Evolutionary conservation across 164 flowering plant species (phyloP), one percentile per base, ranked within the genome.

Genomic region (Santalum album): DNA sequence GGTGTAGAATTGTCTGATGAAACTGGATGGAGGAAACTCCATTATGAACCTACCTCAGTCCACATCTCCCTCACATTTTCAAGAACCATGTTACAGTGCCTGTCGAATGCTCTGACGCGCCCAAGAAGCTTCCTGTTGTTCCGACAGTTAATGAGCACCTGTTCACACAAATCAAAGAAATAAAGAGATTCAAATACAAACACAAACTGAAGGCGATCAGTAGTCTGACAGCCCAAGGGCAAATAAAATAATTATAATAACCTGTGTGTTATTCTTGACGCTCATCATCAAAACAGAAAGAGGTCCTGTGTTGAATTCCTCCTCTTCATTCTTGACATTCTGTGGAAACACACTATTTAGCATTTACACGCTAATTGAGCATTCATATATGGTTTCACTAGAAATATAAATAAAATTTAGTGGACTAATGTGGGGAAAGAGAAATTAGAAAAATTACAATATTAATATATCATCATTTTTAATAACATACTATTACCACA

Each of bases 21-120:
- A 32, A 32, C 10, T 32, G 36, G 10, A 32, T 32, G 36, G 0
- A 12, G n/a, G n/a, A n/a, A n/a, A n/a, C n/a, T n/a, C n/a, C n/a
- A 32, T 7, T 32, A 32, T 32, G 36, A 6, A 56, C 78, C 20
- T 9, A 83, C 96, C 95, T 83, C 94, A 32, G 94, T 86, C 96
- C 96, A 89, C 91, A 89, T 89, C 74, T 89, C 96, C 52, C 86
- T 71, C 34, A 89, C 96, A 71, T 89, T 86, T 61, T 86, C 91
- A 7, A 89, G 83, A 62, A 89, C 95, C 94, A 89, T 89, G 70
- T 89, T 89, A 75, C 94, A 86, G 73, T 89, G 96, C 9, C 96
- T 71, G 60, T 89, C 94, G 72, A 89, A 89, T 20, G 94, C 94
- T 60, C 89, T 78, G 43, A 89, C 94, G 26, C 88, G 89, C 6